Evolutionary conservation across 2,329 filamentous ascomycete species (phyloP).

Genomic region (Sarocladium oryzae): DNA sequence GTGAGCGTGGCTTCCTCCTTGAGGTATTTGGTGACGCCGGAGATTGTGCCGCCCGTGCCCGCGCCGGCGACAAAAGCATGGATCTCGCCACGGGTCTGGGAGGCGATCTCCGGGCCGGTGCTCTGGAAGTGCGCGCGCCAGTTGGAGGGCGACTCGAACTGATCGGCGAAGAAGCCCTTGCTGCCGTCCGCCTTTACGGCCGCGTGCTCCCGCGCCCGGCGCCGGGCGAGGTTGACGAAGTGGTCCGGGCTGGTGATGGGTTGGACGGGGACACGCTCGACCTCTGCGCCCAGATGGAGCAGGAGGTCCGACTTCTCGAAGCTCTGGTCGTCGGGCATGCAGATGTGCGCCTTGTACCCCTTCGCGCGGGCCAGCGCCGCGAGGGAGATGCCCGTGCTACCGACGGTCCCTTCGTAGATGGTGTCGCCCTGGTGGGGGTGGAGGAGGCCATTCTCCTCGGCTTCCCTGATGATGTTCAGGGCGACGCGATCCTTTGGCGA

Average conservation of each 20-base stretch:
- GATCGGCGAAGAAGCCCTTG: constrained; percentile 87
- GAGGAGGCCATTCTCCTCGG: constrained; percentile 71
- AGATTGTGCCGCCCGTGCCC: constrained; percentile 89
- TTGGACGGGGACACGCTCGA: constrained; percentile 83
- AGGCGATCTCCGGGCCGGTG: constrained; percentile 85
- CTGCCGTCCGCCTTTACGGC: constrained; percentile 49
- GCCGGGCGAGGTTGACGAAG: constrained; percentile 86
- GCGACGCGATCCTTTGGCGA: constrained; percentile 95
- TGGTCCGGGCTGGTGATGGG: constrained; percentile 91
- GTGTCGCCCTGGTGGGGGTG: constrained; percentile 79
- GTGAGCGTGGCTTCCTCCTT: constrained; percentile 62
- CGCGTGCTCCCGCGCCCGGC: constrained; percentile 70
- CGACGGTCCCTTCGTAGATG: constrained; percentile 95
- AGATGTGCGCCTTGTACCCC: constrained; percentile 91
- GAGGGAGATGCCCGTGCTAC: constrained; percentile 91
- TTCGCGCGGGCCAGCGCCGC: constrained; percentile 81
- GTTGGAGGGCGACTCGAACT: constrained; percentile 90
- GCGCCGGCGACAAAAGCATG: constrained; percentile 92
- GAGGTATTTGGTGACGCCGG: constrained; percentile 75
- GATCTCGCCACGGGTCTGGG: constrained; percentile 65
- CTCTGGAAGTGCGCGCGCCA: constrained; percentile 74
- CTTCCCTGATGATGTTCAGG: constrained; percentile 76
- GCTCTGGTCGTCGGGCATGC: constrained; percentile 91
- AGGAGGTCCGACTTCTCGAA: constrained; percentile 85
- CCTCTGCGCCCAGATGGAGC: constrained; percentile 81